These are phyloP conservation scores for Pseudocercospora fijiensis DNA, from an alignment of 2,329 filamentous ascomycete species.

Conservation along the genomic window DNA sequence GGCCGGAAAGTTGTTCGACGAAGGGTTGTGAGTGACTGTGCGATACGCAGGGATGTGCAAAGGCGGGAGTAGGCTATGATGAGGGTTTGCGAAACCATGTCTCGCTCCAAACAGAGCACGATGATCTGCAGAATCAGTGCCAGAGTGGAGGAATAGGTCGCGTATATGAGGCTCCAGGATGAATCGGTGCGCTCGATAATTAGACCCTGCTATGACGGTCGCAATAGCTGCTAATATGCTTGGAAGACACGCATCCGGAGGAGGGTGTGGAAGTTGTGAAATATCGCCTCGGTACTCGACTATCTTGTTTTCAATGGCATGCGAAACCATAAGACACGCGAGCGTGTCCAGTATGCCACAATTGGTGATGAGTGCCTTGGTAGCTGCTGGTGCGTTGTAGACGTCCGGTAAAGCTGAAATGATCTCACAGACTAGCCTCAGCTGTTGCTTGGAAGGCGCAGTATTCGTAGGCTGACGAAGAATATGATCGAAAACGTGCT, in stretches of 20 bases:
- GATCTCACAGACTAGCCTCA: constrained; percentile 59
- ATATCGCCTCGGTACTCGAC: constrained; percentile 30
- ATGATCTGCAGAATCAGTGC: constrained; percentile 25
- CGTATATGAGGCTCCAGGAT: constrained; percentile 49
- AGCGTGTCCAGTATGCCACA: constrained; percentile 75
- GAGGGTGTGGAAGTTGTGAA: constrained; percentile 51
- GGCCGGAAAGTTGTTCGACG: constrained; percentile 47
- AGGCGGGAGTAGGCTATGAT: constrained; percentile 30
- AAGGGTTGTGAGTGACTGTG: constrained; percentile 34
- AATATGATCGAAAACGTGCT: constrained; percentile 65
- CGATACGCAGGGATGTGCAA: constrained; percentile 46
- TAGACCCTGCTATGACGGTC: constrained; percentile 74
- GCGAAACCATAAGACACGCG: constrained; percentile 67
- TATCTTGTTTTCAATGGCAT: constrained; percentile 45
- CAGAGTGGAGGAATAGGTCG: constrained; percentile 32
- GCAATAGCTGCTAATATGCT: constrained; percentile 75
- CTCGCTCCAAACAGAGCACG: constrained; percentile 29
- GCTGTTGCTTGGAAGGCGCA: constrained; percentile 59
- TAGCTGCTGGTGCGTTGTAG: constrained; percentile 49
- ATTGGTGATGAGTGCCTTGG: constrained; percentile 70
- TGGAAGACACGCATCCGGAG: constrained; percentile 57
- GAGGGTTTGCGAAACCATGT: constrained; percentile 28
- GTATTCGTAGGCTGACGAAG: constrained; percentile 59
- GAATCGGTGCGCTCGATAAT: constrained; percentile 68
- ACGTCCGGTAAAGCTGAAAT: constrained; percentile 65